Conservation (phyloP, 2,329 filamentous ascomycete species). For the Aureobasidium sp. region DNA sequence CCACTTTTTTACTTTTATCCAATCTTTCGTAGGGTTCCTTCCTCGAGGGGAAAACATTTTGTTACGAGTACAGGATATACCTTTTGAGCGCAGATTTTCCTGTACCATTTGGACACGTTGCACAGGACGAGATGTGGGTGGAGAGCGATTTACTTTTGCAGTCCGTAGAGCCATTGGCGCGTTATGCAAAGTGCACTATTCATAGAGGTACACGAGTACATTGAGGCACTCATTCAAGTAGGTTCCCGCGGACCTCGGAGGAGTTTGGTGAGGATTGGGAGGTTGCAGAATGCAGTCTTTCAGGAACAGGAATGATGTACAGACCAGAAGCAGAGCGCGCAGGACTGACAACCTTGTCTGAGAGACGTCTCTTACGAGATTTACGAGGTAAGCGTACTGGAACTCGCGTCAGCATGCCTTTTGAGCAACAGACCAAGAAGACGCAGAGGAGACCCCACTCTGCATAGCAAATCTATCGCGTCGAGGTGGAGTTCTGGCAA, state of each 20-base stretch:
- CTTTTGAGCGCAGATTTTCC: background rate
- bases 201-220: slow-evolving; percentile 1
- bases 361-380: slow-evolving; percentile 7
- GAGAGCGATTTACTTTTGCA: background rate
- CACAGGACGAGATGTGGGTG: background rate
- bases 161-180: background rate
- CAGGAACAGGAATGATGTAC: slow-evolving; percentile 4
- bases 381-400: background rate
- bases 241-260: slow-evolving; percentile 1
- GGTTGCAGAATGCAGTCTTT: background rate
- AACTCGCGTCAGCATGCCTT: background rate
- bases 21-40: background rate
- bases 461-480: background rate
- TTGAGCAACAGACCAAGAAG: background rate
- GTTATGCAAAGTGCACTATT: slow-evolving; percentile 4
- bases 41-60: background rate
- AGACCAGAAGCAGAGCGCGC: background rate
- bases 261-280: background rate
- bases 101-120: background rate
- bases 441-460: background rate
- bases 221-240: background rate
- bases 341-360: background rate
- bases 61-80: background rate
- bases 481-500: background rate
- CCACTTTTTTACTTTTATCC: background rate